These are phyloP conservation scores for Saccharomyces hybrid DNA, from an alignment of 1,139 yeast species.

Conservation along the genomic window DNA sequence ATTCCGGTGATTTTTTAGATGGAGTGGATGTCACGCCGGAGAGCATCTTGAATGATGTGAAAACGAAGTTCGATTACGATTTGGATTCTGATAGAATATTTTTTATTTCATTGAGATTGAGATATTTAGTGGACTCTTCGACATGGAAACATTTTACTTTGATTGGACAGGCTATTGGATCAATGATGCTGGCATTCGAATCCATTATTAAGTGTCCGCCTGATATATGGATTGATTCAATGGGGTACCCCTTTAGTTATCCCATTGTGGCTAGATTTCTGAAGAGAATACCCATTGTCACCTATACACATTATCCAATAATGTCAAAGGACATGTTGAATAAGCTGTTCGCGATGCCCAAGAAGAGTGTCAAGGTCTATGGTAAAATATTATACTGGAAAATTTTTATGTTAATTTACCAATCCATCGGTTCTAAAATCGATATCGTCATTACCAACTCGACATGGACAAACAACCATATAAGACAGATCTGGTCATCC, in stretches of 20 bases:
- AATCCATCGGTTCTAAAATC: constrained; percentile 58
- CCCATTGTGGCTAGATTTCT: constrained; percentile 45
- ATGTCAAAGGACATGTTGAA: constrained; percentile 79
- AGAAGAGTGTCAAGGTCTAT: constrained; percentile 23
- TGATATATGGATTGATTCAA: constrained; percentile 89
- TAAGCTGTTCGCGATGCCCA: constrained; percentile 36
- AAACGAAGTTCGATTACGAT: constrained; percentile 55
- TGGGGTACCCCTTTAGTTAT: constrained; percentile 86
- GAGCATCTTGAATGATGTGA: constrained; percentile 51
- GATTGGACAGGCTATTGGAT: constrained; percentile 81
- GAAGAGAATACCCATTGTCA: constrained; percentile 63
- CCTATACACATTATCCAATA: constrained; percentile 92
- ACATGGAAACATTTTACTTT: constrained; percentile 78
- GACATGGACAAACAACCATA: constrained; percentile 82
- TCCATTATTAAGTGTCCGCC: constrained; percentile 68
- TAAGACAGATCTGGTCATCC: constrained; percentile 51
- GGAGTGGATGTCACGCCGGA: constrained; percentile 40
- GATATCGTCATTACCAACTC: constrained; percentile 72
- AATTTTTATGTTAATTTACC: constrained; percentile 51
- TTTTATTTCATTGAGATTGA: constrained; percentile 59
- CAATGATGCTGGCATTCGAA: constrained; percentile 58
- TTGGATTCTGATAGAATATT: constrained; percentile 52
- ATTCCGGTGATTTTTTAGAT: constrained; percentile 51
- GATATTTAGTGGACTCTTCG: constrained; percentile 57
- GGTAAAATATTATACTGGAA: constrained; percentile 68